These are phyloP conservation scores for Suillus tomentosus DNA, from an alignment of 768 basidiomycete genomes.

Conservation along the genomic window DNA sequence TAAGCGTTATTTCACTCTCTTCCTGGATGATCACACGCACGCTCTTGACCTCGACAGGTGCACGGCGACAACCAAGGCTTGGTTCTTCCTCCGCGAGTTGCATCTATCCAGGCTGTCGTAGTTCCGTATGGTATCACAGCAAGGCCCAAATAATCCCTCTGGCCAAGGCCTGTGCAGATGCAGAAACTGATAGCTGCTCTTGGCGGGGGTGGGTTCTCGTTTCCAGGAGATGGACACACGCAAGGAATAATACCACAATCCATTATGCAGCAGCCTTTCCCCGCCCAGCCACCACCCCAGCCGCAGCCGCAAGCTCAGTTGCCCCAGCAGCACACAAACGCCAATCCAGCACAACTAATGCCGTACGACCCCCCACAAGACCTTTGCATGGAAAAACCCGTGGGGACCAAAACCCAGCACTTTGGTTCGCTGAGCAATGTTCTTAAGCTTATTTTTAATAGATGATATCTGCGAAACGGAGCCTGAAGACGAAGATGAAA, in stretches of 20 bases:
- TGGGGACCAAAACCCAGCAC: too few species aligned
- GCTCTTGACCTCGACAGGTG: slow-evolving; percentile 41
- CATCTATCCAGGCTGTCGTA: slow-evolving; percentile 86
- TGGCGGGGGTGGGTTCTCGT: slow-evolving; percentile 3
- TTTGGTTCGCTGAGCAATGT: too few species aligned
- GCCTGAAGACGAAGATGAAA: too few species aligned
- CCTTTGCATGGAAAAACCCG: too few species aligned
- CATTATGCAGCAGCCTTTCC: slow-evolving; percentile 25
- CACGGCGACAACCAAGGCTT: slow-evolving; percentile 98
- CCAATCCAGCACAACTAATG: slow-evolving; percentile 20
- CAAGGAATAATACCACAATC: slow-evolving; percentile 22
- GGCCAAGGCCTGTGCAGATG: slow-evolving; percentile 46
- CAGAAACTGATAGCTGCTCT: slow-evolving; percentile 57
- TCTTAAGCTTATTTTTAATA: too few species aligned
- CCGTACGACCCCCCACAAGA: slow-evolving; percentile 23
- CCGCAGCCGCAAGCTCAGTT: slow-evolving; percentile 18
- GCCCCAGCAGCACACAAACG: not conserved
- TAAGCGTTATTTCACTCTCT: too few species aligned
- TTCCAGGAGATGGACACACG: slow-evolving; percentile 7
- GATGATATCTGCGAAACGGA: too few species aligned
- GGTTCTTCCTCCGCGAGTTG: slow-evolving; percentile 96
- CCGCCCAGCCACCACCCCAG: slow-evolving; percentile 20
- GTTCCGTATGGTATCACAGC: slow-evolving; percentile 95
- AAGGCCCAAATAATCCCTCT: slow-evolving; percentile 25
- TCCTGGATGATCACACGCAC: too few species aligned